phyloP scores from a whole-genome alignment of 148 eudicot genomes.

The Amaranthus hypochondriacus region DNA sequence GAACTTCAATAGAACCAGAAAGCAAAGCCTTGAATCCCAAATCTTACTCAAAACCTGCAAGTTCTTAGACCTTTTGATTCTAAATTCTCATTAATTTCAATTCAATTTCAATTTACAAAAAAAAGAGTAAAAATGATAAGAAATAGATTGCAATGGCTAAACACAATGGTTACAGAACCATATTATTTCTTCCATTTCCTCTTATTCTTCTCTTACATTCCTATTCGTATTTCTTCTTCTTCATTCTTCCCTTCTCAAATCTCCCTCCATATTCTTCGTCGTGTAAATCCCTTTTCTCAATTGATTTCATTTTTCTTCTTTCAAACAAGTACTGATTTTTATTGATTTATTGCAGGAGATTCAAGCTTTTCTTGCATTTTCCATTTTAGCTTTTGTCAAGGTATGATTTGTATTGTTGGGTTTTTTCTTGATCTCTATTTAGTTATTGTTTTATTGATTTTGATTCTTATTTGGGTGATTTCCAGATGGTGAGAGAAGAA shows the following conservation, averaged over 20 bases:
- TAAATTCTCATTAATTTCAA: background rate
- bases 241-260: conserved; percentile 48
- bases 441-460: background rate
- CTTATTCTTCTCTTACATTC: conserved; percentile 79
- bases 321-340: background rate
- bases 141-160: conserved; percentile 44
- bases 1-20: too few relatives aligned
- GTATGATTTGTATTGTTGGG: conserved; percentile 24
- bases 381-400: conserved; percentile 60
- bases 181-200: conserved; percentile 67
- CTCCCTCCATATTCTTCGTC: conserved; percentile 59
- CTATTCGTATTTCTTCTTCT: conserved; percentile 65
- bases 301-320: background rate
- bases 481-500: conserved; percentile 77
- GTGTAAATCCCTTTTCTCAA: conserved; percentile 34
- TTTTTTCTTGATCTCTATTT: background rate
- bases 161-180: conserved; percentile 55
- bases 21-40: background rate
- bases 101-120: background rate
- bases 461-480: background rate
- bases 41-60: too few relatives aligned
- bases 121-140: conserved; percentile 23
- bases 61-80: too few relatives aligned
- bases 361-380: conserved; percentile 73
- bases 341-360: conserved; percentile 53